Evolutionary conservation across 768 basidiomycete genomes (phyloP), one percentile per base, ranked within the genome.

Genomic region (Pleurotus pulmonarius): DNA sequence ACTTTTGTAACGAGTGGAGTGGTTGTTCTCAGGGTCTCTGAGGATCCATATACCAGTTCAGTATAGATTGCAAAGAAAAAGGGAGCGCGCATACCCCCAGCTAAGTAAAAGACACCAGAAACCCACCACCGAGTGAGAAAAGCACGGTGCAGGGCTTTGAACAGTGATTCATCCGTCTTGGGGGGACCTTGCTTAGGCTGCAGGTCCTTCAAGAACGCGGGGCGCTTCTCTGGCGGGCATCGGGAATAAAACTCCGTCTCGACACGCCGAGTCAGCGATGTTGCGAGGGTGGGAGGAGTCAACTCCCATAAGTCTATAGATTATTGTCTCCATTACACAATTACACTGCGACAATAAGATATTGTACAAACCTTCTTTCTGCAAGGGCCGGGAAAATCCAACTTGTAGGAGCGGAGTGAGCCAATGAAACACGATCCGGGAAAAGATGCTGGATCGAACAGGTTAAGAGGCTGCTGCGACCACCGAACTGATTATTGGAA

Each of bases 1-100:
- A 80, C 75, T 61, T 86, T 85, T 62, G 72, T 83, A 16, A 87
- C 65, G 1, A 87, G 75, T 0, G 85, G 83, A 4, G 82, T 76
- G 1, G 78, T 79, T 8, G 82, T 82, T 51, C 75, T 75, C 39
- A 83, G 67, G 0, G 78, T 79, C 58, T 80, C 79, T 73, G 49
- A 15, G n/a, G 22, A 34, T 4, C 26, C 4, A 15, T 16, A 7
- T 5, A 43, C 13, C 3, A 18, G 13, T 20, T 43, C 25, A 40
- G 55, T 26, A 53, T 12, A 18, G 4, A 24, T 54, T n/a, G 46
- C 18, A 26, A 9, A 15, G 34, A 25, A 5, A 45, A 58, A 40
- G 26, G 5, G 5, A 7, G 18, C 8, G 40, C 18, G 59, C 69
- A 9, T 40, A 77, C 78, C 76, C 16, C 72, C 66, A 16, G 69